Conservation (phyloP, 2,329 filamentous ascomycete species). For the Pseudogymnoascus sp. region DNA sequence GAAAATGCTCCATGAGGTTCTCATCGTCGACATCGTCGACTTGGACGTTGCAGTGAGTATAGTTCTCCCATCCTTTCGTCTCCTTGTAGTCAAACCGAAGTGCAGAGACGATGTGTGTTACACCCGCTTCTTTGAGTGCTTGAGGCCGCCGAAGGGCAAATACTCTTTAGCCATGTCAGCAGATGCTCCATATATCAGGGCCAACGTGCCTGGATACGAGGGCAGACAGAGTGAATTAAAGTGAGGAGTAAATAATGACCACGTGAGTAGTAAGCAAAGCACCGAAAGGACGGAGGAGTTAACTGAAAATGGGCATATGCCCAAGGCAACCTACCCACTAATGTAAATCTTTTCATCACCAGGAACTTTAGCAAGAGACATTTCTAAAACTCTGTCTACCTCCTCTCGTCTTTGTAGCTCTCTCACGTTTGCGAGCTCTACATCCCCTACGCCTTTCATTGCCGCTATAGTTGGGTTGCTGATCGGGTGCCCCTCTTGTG, state of each 20-base stretch:
- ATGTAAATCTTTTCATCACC: slow-evolving; percentile 66
- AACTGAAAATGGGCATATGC: slow-evolving; percentile 13
- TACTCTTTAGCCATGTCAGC: slow-evolving; percentile 49
- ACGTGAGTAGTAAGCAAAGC: not conserved
- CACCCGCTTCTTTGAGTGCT: slow-evolving; percentile 59
- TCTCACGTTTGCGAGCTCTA: not conserved
- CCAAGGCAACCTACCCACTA: slow-evolving; percentile 53
- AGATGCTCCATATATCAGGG: not conserved
- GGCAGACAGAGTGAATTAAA: not conserved
- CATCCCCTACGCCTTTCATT: not conserved
- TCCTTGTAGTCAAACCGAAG: slow-evolving; percentile 51
- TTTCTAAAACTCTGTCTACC: slow-evolving; percentile 26
- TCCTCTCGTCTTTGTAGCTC: not conserved
- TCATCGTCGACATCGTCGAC: slow-evolving; percentile 87
- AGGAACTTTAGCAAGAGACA: slow-evolving; percentile 58
- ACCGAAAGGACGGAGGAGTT: not conserved
- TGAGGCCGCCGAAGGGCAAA: slow-evolving; percentile 68
- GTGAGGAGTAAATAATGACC: not conserved
- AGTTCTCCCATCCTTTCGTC: slow-evolving; percentile 47
- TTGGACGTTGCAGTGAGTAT: slow-evolving; percentile 68
- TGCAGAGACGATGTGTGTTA: slow-evolving; percentile 88
- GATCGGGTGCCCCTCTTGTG: not conserved
- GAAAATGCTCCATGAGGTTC: slow-evolving; percentile 74
- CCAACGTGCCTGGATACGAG: not conserved
- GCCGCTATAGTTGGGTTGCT: not conserved